Evolutionary conservation across 1,284 basidiomycete species (phyloP), one percentile per base, ranked within the genome.

Genomic region (Moniliella sp.): DNA sequence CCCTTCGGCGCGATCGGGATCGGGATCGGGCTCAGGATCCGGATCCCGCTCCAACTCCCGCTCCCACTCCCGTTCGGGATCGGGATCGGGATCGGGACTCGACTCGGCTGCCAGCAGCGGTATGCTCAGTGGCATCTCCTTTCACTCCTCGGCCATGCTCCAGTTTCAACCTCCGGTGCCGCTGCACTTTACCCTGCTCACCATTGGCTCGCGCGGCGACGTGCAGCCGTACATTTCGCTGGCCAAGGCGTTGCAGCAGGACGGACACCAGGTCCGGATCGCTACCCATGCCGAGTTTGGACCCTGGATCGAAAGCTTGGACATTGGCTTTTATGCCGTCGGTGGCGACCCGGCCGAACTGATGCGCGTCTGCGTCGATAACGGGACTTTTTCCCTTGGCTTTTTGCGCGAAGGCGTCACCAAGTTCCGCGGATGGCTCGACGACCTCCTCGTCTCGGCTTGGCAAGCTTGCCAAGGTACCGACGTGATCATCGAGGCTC

Each of bases 121-220:
- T n/a, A 21, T 25, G 27, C 27, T 4, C 13, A 33, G 26, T 18
- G 33, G 66, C 43, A 62, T 65, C 2, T 66, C 64, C 43, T n/a
- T n/a, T n/a, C 21, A 23, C 8, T 39, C 43, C 4, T 45, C 45
- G 3, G 32, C 33, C 13, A 8, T 50, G 12, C 31, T 50, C 12
- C 34, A 38, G 2, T 44, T 46, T 18, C 30, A 39, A 11, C 49
- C 48, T 2, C 15, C 31, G 11, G 11, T 33, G 23, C 37, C 43
- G 1, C 36, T 51, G 21, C 42, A 40, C 9, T 45, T 46, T 17
- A 88, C 83, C 5, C 93, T 94, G 67, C 43, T 70, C 19, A 70
- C 67, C 15, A 70, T 69, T 21, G 68, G 68, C 14, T 67, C 65
- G 21, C 59, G 68, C 15, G 68, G 67, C 2, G 68, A 69, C 37